Evolutionary conservation across 108 stramenopile genomes (phyloP).

Genomic region (Nitzschia sp.): DNA sequence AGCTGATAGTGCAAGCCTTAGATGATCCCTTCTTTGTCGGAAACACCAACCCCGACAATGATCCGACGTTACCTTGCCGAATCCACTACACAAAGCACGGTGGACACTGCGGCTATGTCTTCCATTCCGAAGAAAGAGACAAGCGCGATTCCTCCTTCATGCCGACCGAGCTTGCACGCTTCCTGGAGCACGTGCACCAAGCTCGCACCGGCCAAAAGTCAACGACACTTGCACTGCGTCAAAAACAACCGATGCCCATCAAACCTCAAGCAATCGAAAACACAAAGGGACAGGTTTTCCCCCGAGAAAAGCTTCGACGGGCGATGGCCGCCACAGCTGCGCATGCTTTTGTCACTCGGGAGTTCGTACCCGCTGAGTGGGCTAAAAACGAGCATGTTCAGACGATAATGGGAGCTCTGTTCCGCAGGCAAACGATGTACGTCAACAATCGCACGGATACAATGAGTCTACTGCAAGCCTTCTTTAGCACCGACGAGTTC

Average conservation of each 20-base stretch:
- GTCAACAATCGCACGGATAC: neutral
- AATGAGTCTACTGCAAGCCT: neutral
- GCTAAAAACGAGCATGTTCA: slow-evolving; percentile 62
- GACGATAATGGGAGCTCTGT: slow-evolving; percentile 58
- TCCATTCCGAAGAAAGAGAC: slow-evolving; percentile 37
- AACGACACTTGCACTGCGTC: neutral
- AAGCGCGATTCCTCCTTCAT: slow-evolving; percentile 17
- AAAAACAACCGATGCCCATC: neutral
- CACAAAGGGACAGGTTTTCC: neutral
- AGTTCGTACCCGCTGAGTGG: slow-evolving; percentile 38
- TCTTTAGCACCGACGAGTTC: slow-evolving; percentile 19
- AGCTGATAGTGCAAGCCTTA: slow-evolving; percentile 63
- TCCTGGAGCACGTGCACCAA: slow-evolving; percentile 44
- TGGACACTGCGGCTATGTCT: slow-evolving; percentile 62
- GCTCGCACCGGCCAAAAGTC: neutral
- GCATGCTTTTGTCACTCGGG: slow-evolving; percentile 36
- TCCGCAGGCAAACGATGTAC: slow-evolving; percentile 38
- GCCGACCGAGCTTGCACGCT: slow-evolving; percentile 47
- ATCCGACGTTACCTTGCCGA: neutral
- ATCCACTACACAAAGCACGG: slow-evolving; percentile 44
- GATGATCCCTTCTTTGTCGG: slow-evolving; percentile 81
- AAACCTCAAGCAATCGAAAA: neutral
- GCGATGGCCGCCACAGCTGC: slow-evolving; percentile 10
- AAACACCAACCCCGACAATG: slow-evolving; percentile 34
- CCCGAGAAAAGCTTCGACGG: neutral